These are phyloP conservation scores for Wickerhamiella musiphila DNA, from an alignment of 805 yeast genomes.

Conservation along the genomic window DNA sequence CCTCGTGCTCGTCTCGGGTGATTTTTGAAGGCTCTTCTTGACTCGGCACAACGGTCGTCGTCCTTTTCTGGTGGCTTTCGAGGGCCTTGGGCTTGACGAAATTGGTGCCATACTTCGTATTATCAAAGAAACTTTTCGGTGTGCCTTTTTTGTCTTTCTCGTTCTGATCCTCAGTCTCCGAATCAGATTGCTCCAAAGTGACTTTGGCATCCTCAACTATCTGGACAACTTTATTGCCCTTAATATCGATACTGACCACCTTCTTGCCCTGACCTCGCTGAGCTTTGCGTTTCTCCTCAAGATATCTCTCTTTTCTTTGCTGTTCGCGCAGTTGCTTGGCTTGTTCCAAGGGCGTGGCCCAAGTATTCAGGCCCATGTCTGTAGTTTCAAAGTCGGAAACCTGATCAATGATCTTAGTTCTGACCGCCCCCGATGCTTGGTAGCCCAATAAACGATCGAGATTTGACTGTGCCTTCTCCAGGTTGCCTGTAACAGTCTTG, in stretches of 20 bases:
- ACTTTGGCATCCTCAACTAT: constrained; percentile 27
- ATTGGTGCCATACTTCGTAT: background rate
- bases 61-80: background rate
- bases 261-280: constrained; percentile 58
- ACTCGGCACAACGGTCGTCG: background rate
- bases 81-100: background rate
- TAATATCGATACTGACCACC: constrained; percentile 60
- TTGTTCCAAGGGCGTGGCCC: constrained; percentile 75
- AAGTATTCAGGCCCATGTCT: constrained; percentile 35
- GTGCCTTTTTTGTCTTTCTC: background rate
- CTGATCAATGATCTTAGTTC: constrained; percentile 84
- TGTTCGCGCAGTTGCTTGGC: constrained; percentile 77
- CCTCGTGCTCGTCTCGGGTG: constrained; percentile 1
- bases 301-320: constrained; percentile 52
- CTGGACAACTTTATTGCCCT: constrained; percentile 62
- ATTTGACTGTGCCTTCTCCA: constrained; percentile 52
- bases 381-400: constrained; percentile 76
- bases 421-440: constrained; percentile 73
- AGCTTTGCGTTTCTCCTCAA: constrained; percentile 39
- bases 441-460: constrained; percentile 58
- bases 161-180: constrained; percentile 5
- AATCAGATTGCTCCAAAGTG: constrained; percentile 17
- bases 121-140: background rate
- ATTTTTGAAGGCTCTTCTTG: background rate
- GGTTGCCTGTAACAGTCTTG: constrained; percentile 19